These are phyloP conservation scores for Pyronema domesticum DNA, from an alignment of 495 filamentous ascomycete genomes.

Conservation along the genomic window DNA sequence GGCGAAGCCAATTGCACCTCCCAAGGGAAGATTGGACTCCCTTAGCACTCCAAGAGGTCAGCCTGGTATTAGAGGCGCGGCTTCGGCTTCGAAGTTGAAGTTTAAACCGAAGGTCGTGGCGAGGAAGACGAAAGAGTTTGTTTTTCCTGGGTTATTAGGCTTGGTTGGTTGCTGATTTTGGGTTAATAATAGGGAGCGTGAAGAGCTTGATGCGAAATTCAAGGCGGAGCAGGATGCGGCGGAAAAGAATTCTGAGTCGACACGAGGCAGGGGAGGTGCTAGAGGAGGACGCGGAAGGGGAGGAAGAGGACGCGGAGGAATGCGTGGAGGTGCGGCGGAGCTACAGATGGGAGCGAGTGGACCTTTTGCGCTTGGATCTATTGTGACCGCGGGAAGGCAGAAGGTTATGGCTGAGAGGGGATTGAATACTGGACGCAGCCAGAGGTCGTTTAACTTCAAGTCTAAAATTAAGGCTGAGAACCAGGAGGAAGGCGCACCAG, in stretches of 20 bases:
- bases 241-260: conserved; percentile 1
- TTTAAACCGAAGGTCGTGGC: conserved; percentile 17
- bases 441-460: background rate
- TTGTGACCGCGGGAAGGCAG: conserved; percentile 7
- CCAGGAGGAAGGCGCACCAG: background rate
- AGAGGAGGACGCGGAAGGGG: conserved; percentile 5
- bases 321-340: conserved; percentile 9
- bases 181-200: conserved; percentile 12
- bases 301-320: conserved; percentile 9
- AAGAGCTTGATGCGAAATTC: conserved; percentile 19
- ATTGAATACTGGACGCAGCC: background rate
- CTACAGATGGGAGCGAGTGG: conserved; percentile 10
- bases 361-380: conserved; percentile 18
- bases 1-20: conserved; percentile 16
- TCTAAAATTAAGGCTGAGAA: background rate
- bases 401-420: conserved; percentile 5
- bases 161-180: background rate
- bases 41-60: conserved; percentile 5
- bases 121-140: conserved; percentile 18
- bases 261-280: conserved; percentile 1
- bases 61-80: conserved; percentile 3
- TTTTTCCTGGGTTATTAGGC: background rate
- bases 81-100: conserved; percentile 8
- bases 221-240: background rate
- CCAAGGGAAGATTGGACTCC: conserved; percentile 19